Evolutionary conservation across 768 basidiomycete genomes (phyloP), one percentile per base, ranked within the genome.

Genomic region (Hemileccinum rubropunctum): DNA sequence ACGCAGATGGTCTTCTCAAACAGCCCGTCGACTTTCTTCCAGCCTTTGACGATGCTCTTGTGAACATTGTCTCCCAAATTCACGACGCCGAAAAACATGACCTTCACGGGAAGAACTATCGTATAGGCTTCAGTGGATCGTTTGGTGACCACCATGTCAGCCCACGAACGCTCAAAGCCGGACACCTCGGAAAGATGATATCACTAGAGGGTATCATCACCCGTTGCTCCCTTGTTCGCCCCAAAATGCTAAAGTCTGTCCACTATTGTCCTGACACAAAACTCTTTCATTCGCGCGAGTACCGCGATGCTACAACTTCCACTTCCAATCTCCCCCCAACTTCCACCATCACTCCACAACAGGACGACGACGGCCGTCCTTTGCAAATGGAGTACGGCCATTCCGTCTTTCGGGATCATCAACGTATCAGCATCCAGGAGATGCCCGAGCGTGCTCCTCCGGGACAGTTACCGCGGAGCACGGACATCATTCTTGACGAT

Each of bases 401-500:
- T 55, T 91, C 88, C 64, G 81, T 88, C 8, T 99, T 97, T 75
- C 78, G 91, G 49, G 97, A 99, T 71, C 92, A 98, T 69, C 97
- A 99, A 70, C 84, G 93, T 57, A 91, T 98, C 64, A 93, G 86
- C 68, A 98, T 99, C 54, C 97, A 99, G 73, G 97, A 99, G 65
- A 98, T 99, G 95, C 97, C 97, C 3, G 97, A 99, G 71, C 84
- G 97, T 20, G 95, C 97, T 13, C 97, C 97, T 21, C 90, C 97
- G 38, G 97, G 97, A 26, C 95, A 98, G 68, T 76, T 99, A 26
- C 97, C 97, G 39, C 80, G 97, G 42, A 95, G 94, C 61, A 94
- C 93, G 32, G 97, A 99, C 68, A 88, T 98, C 45, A 90, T 98
- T 39, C 71, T 98, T 56, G 95, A 97, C 58, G 95, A 97, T 56